Base-by-base conservation (phyloP, 225 moss, liverwort and hornwort species). In the Rhytidiadelphus loreus region DNA sequence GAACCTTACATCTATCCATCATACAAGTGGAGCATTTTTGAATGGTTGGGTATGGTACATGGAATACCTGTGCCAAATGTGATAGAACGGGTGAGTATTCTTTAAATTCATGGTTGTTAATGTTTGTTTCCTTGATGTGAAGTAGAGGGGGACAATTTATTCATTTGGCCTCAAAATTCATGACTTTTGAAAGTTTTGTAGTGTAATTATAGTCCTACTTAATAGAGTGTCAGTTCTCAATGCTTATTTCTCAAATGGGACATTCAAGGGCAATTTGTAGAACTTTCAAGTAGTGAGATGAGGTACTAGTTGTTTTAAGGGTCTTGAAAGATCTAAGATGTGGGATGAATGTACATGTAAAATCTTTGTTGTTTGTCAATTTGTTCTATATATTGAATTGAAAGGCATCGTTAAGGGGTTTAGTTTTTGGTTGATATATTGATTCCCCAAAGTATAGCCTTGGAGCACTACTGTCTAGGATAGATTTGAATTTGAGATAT, bases 161-260 rank as follows among this genome's bases (percentile, higher is more conserved):
- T 77, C 6, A 4, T 16, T 0, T 26, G 2, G 8, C 2, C 2
- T 32, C 3, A n/a, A n/a, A 39, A 8, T 10, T 39, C 24, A 4
- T 39, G 39, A 8, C 13, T 69, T 17, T 39, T 3, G 7, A 39
- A 2, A 23, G 7, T 23, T 23, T 39, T 69, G 39, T 23, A n/a
- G 13, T 7, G n/a, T n/a, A 13, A n/a, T 12, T 0, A 6, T 65
- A 3, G 3, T 18, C 10, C 3, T 65, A 11, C 6, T 12, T 12
- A 4, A n/a, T 0, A 4, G 7, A 7, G 21, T 68, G 7, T n/a
- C 2, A 0, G 22, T 2, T n/a, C 22, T 68, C 0, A n/a, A 1
- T n/a, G 66, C 0, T n/a, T 2, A n/a, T 22, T 68, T 22, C 1
- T 2, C 6, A n/a, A 21, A n/a, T n/a, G 66, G 66, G 12, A 22